A percentile compares a stretch with the other conserved stretches of the same genome.
phyloP scores from a whole-genome alignment of 2,329 filamentous ascomycete species.

The Botrytis tulipae region DNA sequence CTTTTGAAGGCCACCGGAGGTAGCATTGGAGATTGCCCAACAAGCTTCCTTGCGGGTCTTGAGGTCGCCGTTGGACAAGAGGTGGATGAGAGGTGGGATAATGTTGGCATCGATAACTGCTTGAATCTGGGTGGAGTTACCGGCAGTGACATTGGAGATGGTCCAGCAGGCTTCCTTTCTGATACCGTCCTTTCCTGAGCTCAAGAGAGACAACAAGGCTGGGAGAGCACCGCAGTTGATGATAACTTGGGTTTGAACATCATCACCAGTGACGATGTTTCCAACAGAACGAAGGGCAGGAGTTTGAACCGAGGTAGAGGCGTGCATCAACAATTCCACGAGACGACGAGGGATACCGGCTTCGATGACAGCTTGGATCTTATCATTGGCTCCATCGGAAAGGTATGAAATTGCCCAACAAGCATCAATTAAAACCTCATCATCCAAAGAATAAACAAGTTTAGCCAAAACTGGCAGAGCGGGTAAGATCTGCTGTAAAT shows the following conservation, averaged over 20 bases:
- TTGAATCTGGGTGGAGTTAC: slow-evolving; percentile 97
- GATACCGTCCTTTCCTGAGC: slow-evolving; percentile 97
- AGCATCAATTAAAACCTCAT: slow-evolving; percentile 96
- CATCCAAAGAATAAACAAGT: slow-evolving; percentile 96
- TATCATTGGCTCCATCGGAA: slow-evolving; percentile 96
- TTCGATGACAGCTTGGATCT: slow-evolving; percentile 98
- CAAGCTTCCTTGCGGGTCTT: slow-evolving; percentile 99
- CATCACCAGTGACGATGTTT: slow-evolving; percentile 98
- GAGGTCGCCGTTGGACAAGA: slow-evolving; percentile 93
- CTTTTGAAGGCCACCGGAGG: slow-evolving; percentile 95
- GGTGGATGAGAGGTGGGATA: slow-evolving; percentile 91
- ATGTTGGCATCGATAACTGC: slow-evolving; percentile 95
- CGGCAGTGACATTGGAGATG: slow-evolving; percentile 97
- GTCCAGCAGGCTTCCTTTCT: slow-evolving; percentile 99
- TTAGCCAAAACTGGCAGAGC: slow-evolving; percentile 94
- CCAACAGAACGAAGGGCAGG: slow-evolving; percentile 95
- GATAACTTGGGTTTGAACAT: slow-evolving; percentile 98
- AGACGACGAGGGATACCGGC: slow-evolving; percentile 94
- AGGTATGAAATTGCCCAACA: slow-evolving; percentile 99
- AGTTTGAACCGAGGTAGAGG: slow-evolving; percentile 96
- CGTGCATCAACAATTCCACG: slow-evolving; percentile 96
- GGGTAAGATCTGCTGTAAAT: slow-evolving; percentile 71
- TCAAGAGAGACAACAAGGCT: slow-evolving; percentile 87
- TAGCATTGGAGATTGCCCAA: slow-evolving; percentile 99
- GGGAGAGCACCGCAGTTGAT: slow-evolving; percentile 96